Evolutionary conservation across 1,284 basidiomycete genomes (phyloP).

Genomic region (Austroboletus novae-zelandiae): DNA sequence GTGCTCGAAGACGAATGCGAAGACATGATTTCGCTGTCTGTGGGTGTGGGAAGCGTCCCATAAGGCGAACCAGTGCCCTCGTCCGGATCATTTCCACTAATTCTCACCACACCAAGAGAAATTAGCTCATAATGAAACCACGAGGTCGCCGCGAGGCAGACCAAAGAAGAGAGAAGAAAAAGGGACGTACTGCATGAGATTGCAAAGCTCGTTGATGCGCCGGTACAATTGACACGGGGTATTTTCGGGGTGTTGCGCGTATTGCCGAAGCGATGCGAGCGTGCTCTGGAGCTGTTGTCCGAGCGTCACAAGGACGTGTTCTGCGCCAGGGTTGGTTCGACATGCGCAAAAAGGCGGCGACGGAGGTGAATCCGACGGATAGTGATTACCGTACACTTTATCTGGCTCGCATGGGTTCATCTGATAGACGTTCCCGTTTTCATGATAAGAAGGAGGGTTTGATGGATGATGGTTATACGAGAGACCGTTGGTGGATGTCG

Average conservation of each 20-base stretch:
- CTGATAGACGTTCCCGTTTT: slow-evolving; percentile 43
- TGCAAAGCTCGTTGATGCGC: slow-evolving; percentile 60
- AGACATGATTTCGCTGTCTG: slow-evolving; percentile 67
- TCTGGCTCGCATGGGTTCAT: slow-evolving; percentile 46
- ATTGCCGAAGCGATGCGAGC: slow-evolving; percentile 55
- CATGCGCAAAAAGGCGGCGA: slow-evolving; percentile 55
- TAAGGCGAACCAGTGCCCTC: slow-evolving; percentile 38
- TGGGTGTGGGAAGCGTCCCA: slow-evolving; percentile 48
- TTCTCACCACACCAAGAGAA: slow-evolving; percentile 25
- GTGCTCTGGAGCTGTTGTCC: slow-evolving; percentile 63
- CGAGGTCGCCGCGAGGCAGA: slow-evolving; percentile 28
- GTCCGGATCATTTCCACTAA: slow-evolving; percentile 46
- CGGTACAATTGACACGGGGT: slow-evolving; percentile 55
- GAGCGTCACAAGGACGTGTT: slow-evolving; percentile 55
- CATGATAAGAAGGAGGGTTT: slow-evolving; percentile 43
- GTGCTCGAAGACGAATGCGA: slow-evolving; percentile 63
- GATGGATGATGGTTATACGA: slow-evolving; percentile 35
- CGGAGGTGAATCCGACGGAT: slow-evolving; percentile 36
- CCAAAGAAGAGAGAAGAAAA: slow-evolving; percentile 3
- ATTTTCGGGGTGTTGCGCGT: slow-evolving; percentile 54
- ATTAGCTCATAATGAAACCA: slow-evolving; percentile 33
- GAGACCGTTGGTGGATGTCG: slow-evolving; percentile 35
- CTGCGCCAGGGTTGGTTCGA: slow-evolving; percentile 58
- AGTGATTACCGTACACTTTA: slow-evolving; percentile 42
- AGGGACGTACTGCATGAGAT: slow-evolving; percentile 62